phyloP scores from a whole-genome alignment of 1,284 basidiomycete species.

The Trametes hirsuta region DNA sequence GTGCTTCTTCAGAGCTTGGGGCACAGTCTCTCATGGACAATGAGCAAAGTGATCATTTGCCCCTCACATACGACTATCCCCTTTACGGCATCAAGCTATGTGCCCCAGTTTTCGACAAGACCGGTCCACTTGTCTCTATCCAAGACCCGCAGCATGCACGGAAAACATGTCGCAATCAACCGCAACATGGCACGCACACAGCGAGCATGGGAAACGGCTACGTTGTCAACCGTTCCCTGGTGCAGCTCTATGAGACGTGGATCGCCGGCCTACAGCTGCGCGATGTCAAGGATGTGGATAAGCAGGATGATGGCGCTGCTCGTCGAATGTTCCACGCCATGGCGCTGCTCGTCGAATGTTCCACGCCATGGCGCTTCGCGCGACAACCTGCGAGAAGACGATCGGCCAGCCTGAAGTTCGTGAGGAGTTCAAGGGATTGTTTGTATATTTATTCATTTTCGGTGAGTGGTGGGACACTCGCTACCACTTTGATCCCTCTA shows the following conservation, averaged over 20 bases:
- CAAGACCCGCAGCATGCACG: slow-evolving; percentile 27
- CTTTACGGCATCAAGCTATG: not conserved
- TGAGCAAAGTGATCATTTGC: slow-evolving; percentile 3
- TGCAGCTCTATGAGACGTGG: slow-evolving; percentile 1
- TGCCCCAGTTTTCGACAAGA: not conserved
- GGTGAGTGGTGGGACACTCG: slow-evolving; percentile 6
- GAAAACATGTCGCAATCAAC: slow-evolving; percentile 31
- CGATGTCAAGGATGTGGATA: slow-evolving; percentile 33
- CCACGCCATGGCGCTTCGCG: slow-evolving; percentile 24
- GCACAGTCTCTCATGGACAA: slow-evolving; percentile 31
- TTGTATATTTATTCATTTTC: slow-evolving; percentile 31
- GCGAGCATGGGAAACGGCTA: slow-evolving; percentile 27
- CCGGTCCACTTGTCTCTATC: slow-evolving; percentile 5
- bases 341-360: slow-evolving; percentile 31
- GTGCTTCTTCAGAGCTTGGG: slow-evolving; percentile 28
- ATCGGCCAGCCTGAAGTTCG: not conserved
- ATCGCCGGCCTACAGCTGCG: slow-evolving; percentile 8
- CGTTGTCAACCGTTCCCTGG: slow-evolving; percentile 28
- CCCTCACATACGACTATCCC: slow-evolving; percentile 6
- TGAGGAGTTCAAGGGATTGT: slow-evolving; percentile 26
- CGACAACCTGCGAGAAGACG: not conserved
- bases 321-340: slow-evolving; percentile 26
- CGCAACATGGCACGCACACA: slow-evolving; percentile 32
- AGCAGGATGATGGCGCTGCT: slow-evolving; percentile 36
- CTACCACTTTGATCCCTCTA: not conserved